These are phyloP conservation scores for Claviceps sp. DNA, from an alignment of 2,329 filamentous ascomycete genomes.

Conservation along the genomic window DNA sequence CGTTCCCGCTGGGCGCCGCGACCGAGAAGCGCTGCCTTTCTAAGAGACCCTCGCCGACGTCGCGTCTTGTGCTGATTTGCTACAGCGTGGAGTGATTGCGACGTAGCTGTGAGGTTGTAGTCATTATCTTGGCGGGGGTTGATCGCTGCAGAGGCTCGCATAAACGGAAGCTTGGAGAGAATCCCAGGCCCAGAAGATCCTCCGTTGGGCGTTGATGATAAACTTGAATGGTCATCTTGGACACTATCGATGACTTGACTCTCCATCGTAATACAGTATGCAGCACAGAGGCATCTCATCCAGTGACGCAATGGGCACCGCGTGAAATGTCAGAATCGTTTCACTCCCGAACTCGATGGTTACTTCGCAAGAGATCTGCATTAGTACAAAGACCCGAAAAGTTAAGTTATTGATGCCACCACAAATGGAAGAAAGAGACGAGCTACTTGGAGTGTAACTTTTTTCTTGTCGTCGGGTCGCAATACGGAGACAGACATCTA, in stretches of 20 bases:
- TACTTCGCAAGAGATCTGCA: not conserved
- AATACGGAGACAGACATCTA: too few species aligned
- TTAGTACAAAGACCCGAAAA: not conserved
- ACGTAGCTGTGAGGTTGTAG: conserved; percentile 19
- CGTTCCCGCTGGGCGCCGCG: conserved; percentile 52
- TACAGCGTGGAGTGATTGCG: conserved; percentile 12
- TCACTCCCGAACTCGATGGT: not conserved
- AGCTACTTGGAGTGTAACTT: too few species aligned
- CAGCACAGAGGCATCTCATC: not conserved
- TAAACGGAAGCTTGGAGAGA: conserved; percentile 56
- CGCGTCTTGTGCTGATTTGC: conserved; percentile 38
- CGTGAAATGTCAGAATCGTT: not conserved
- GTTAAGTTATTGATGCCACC: too few species aligned
- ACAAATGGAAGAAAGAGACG: too few species aligned
- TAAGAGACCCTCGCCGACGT: conserved; percentile 68
- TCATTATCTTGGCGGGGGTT: conserved; percentile 17
- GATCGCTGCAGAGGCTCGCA: conserved; percentile 32
- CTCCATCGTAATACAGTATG: conserved; percentile 4
- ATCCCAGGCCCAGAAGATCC: conserved; percentile 48
- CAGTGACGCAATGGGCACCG: not conserved
- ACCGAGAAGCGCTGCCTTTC: conserved; percentile 75
- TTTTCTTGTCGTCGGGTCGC: too few species aligned
- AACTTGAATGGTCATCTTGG: conserved; percentile 6
- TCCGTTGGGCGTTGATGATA: conserved; percentile 20
- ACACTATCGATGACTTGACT: not conserved